Base-by-base conservation (phyloP, 2,329 filamentous ascomycete species). In the Cryoendolithus antarcticus region DNA sequence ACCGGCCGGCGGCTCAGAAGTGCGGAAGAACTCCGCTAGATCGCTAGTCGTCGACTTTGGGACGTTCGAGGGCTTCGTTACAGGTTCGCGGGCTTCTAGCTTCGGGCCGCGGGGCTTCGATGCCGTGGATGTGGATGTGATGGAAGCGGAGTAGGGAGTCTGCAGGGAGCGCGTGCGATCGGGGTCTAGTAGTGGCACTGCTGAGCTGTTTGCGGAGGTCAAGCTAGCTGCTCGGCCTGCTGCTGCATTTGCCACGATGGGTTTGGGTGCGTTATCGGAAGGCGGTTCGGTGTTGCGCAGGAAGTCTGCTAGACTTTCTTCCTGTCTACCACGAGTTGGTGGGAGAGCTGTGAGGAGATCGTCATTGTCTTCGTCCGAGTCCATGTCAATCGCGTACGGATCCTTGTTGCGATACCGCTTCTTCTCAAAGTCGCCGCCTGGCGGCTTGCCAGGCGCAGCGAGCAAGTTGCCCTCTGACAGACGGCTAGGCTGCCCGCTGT, bases 301-400 rank as follows among this genome's bases (percentile, higher is more conserved):
- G 54, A 88, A 88, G 46, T 88, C 82, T 27, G 80, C 74, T 35
- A 88, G 58, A 46, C 75, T 81, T 59, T 86, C 80, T 53, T 82
- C 63, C 54, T 54, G 64, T 50, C 30, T 59, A 29, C 46, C 41
- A 9, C 57, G 57, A n/a, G 59, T 59, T 30, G 40, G 50, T 3
- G 67, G 65, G 39, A 71, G 61, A 9, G 62, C 62, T 6, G 61
- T 65, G 13, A 69, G 59, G 12, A 71, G 57, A 21, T 75, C 67
- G 2, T 77, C 70, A 9, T 75, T 71, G 6, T 78, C 69, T 4
- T 78, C 78, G 38, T 82, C 75, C 30, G 63, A 59, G 4, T 61
- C 59, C 4, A 60, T 67, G 54, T 95, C 88, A 46, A 96, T 85
- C n/a, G 86, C 85, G 49, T 96, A 96, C 0, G 89, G 91, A 53